Evolutionary conservation across 345 rosid species (phyloP).

Genomic region (Eucalyptus dawsonii): DNA sequence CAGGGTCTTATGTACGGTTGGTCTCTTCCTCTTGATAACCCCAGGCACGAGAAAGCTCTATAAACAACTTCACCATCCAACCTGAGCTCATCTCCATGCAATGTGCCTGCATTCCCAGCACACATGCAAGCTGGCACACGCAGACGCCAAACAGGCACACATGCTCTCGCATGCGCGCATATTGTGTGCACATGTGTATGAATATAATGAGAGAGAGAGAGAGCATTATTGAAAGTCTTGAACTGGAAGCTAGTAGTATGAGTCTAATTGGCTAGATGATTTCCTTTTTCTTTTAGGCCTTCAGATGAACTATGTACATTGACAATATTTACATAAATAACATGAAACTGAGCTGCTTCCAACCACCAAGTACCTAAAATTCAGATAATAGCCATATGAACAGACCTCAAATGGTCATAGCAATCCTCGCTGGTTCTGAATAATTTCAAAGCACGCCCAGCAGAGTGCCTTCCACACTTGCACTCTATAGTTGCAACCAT

Average conservation of each 20-base stretch:
- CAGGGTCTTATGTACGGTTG: neutral
- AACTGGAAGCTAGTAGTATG: neutral
- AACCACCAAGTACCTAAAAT: neutral
- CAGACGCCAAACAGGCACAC: neutral
- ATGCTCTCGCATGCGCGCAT: neutral
- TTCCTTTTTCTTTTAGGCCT: neutral
- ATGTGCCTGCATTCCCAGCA: neutral
- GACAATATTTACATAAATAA: neutral
- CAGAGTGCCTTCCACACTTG: conserved; percentile 74
- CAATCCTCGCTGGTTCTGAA: conserved; percentile 41
- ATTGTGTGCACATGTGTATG: neutral
- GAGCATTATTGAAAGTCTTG: neutral
- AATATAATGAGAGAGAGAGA: neutral
- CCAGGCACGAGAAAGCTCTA: neutral
- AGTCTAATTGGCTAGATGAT: neutral
- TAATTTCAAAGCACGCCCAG: conserved; percentile 59
- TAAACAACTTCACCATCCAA: neutral
- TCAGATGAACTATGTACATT: neutral
- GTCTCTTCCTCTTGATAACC: neutral
- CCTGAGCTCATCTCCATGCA: neutral
- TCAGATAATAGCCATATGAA: conserved; percentile 16
- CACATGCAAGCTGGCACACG: neutral
- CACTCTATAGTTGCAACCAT: conserved; percentile 76
- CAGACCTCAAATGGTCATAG: conserved; percentile 41
- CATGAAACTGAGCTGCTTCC: neutral